A percentile compares a stretch with the other conserved stretches of the same genome.
Conservation (phyloP, 1,284 basidiomycete genomes). For the Malassezia slooffiae region DNA sequence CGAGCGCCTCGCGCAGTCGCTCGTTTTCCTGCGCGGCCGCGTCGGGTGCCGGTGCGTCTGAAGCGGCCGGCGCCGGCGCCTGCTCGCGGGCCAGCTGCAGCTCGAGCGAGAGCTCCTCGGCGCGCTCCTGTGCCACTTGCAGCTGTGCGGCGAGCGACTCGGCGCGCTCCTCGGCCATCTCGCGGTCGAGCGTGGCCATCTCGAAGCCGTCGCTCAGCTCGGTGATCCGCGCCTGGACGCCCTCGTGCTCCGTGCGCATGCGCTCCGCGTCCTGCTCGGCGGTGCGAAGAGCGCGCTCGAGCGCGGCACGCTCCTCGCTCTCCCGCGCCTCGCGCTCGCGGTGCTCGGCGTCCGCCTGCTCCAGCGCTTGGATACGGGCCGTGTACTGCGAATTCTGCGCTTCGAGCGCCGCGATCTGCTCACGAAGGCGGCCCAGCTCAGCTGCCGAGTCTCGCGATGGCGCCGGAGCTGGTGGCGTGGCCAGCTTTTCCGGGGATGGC, state of each 20-base stretch:
- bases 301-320: too few species aligned
- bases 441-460: too few species aligned
- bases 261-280: neutral
- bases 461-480: too few species aligned
- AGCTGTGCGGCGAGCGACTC: conserved; percentile 68
- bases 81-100: conserved; percentile 59
- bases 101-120: conserved; percentile 75
- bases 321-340: too few species aligned
- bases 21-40: conserved; percentile 37
- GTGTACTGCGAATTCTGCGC: neutral
- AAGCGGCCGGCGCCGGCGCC: conserved; percentile 51
- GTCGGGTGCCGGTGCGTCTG: conserved; percentile 64
- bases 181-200: conserved; percentile 88
- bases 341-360: too few species aligned
- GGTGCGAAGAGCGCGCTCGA: neutral
- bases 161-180: conserved; percentile 86
- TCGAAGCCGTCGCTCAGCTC: conserved; percentile 78
- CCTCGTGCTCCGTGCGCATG: neutral
- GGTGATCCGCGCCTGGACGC: conserved; percentile 53
- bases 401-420: neutral
- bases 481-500: too few species aligned
- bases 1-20: conserved; percentile 8
- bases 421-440: too few species aligned
- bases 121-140: conserved; percentile 63
- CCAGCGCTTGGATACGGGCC: too few species aligned